phyloP scores from a whole-genome alignment of 495 filamentous ascomycete species.

The Lichenothelia convexa region DNA sequence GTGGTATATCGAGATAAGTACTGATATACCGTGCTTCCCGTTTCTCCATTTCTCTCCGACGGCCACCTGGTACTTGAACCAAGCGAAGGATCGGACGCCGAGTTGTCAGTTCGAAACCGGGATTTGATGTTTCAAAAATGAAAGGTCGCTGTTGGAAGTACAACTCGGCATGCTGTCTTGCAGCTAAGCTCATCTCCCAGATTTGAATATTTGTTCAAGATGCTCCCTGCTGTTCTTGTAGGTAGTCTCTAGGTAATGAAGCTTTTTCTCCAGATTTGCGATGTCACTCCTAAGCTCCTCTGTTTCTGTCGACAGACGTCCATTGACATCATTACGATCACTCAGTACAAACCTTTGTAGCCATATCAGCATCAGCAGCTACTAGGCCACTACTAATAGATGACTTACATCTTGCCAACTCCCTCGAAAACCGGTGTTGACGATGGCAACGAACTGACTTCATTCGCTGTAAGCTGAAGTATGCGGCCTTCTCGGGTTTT shows the following conservation, averaged over 20 bases:
- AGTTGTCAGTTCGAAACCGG: too few relatives aligned
- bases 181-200: too few relatives aligned
- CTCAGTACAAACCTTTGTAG: conserved; percentile 73
- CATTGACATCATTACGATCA: conserved; percentile 52
- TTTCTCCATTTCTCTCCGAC: too few relatives aligned
- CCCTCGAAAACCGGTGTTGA: conserved; percentile 82
- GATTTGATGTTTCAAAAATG: too few relatives aligned
- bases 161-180: too few relatives aligned
- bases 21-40: too few relatives aligned
- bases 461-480: conserved; percentile 69
- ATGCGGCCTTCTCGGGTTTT: conserved; percentile 83
- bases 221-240: conserved; percentile 81
- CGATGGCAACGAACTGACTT: conserved; percentile 58
- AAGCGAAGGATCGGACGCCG: too few relatives aligned
- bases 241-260: conserved; percentile 87
- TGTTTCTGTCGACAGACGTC: conserved; percentile 56
- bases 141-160: too few relatives aligned
- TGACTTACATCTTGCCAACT: conserved; percentile 80
- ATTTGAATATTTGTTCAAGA: conserved; percentile 66
- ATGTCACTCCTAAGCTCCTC: conserved; percentile 60
- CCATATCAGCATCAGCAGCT: too few relatives aligned
- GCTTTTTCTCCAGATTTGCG: conserved; percentile 65
- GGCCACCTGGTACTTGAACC: too few relatives aligned
- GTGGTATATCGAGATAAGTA: too few relatives aligned
- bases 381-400: not conserved